These are phyloP conservation scores for Aspergillus novofumigatus DNA, from an alignment of 2,329 filamentous ascomycete genomes.

Conservation along the genomic window DNA sequence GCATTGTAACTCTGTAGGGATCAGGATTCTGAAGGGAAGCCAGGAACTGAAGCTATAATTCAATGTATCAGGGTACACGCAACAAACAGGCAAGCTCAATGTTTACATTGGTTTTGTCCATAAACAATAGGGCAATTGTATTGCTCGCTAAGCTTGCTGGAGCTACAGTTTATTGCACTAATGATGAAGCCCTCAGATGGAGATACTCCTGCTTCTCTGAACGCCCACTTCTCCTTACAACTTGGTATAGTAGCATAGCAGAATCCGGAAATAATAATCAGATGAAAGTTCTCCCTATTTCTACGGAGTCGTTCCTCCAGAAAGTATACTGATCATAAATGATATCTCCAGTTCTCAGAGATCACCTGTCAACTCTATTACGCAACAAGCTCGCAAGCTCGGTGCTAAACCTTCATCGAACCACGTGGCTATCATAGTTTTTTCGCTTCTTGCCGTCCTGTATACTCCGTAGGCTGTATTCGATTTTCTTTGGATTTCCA, in stretches of 20 bases:
- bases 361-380: not conserved
- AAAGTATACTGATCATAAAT: not conserved
- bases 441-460: not conserved
- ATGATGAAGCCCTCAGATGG: not conserved
- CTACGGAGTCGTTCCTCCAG: not conserved
- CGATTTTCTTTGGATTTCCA: not conserved
- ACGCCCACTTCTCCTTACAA: not conserved
- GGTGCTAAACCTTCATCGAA: not conserved
- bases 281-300: not conserved
- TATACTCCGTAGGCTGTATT: no score
- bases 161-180: not conserved
- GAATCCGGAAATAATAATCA: not conserved
- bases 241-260: not conserved
- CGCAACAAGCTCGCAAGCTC: not conserved
- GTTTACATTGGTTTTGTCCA: not conserved
- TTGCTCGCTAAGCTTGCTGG: not conserved
- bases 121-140: not conserved
- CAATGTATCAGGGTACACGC: not conserved
- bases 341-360: not conserved
- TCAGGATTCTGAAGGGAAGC: not conserved
- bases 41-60: not conserved
- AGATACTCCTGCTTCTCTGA: not conserved
- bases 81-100: not conserved
- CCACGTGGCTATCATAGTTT: not conserved
- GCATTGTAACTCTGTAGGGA: not conserved